Conservation (phyloP, 495 filamentous ascomycete species). For the Xylaria venustula region DNA sequence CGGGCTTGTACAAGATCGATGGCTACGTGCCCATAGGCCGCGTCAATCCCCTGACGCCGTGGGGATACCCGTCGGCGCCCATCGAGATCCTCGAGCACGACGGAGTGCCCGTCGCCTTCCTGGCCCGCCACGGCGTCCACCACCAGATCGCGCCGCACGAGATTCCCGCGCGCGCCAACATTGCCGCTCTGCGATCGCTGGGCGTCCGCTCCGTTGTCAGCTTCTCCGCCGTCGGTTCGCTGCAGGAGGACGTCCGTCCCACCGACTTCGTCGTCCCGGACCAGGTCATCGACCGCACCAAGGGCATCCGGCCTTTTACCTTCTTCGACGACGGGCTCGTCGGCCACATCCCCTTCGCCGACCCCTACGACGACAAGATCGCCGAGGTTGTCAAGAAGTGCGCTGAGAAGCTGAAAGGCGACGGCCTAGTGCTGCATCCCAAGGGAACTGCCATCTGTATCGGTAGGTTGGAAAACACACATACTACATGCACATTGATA, state of each 20-base stretch:
- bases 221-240: conserved; percentile 91
- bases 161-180: conserved; percentile 87
- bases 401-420: conserved; percentile 73
- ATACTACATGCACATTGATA: neutral
- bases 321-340: conserved; percentile 95
- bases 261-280: conserved; percentile 95
- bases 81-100: conserved; percentile 85
- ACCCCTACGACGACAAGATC: conserved; percentile 84
- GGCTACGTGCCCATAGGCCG: conserved; percentile 78
- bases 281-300: conserved; percentile 97
- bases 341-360: conserved; percentile 91
- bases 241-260: conserved; percentile 87
- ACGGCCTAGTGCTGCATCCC: conserved; percentile 74
- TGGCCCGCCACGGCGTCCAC: conserved; percentile 84
- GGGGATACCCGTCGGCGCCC: conserved; percentile 87
- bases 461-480: too few relatives aligned
- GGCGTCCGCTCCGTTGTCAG: conserved; percentile 89
- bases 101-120: conserved; percentile 82
- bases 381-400: conserved; percentile 69
- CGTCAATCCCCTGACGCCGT: conserved; percentile 75
- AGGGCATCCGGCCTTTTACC: conserved; percentile 87
- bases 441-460: conserved; percentile 85
- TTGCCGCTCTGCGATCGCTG: conserved; percentile 85
- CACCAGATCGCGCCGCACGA: conserved; percentile 92
- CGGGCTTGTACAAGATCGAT: conserved; percentile 71